phyloP scores from a whole-genome alignment of 2,329 filamentous ascomycete genomes.

The Venturia effusa region DNA sequence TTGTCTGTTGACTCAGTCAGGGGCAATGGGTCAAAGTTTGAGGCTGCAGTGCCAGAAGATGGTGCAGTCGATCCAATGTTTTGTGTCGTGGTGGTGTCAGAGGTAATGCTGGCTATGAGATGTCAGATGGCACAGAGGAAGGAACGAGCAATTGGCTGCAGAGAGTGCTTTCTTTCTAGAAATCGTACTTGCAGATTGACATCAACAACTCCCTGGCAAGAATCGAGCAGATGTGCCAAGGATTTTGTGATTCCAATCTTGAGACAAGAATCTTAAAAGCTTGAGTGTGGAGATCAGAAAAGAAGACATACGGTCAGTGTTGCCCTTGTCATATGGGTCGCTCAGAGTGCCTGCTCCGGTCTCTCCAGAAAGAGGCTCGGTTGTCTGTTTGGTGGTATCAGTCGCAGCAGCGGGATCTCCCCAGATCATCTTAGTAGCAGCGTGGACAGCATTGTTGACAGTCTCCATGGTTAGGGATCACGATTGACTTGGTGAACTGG shows the following conservation, averaged over 20 bases:
- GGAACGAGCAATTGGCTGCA: not conserved
- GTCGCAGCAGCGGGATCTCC: constrained; percentile 18
- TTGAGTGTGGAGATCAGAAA: no score
- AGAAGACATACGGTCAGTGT: constrained; percentile 45
- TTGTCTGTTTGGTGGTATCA: constrained; percentile 22
- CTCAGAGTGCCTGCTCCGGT: constrained; percentile 54
- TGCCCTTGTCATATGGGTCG: constrained; percentile 72
- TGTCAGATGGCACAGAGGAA: constrained; percentile 3
- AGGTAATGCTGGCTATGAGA: not conserved
- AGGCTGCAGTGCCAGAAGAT: constrained; percentile 11
- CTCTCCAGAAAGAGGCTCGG: constrained; percentile 63
- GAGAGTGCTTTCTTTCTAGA: not conserved
- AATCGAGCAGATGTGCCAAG: no score
- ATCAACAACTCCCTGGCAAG: no score
- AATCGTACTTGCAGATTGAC: no score
- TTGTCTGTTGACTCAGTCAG: not conserved
- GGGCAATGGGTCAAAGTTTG: not conserved
- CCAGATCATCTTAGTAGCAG: constrained; percentile 27
- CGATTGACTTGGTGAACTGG: not conserved
- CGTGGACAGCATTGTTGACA: constrained; percentile 24
- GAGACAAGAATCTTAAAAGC: not conserved
- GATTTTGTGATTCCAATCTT: not conserved
- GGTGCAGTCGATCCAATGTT: not conserved
- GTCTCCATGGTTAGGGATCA: constrained; percentile 23
- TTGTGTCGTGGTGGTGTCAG: not conserved